These are phyloP conservation scores for Magnaporthiopsis incrustans DNA, from an alignment of 2,329 filamentous ascomycete species.

Conservation along the genomic window DNA sequence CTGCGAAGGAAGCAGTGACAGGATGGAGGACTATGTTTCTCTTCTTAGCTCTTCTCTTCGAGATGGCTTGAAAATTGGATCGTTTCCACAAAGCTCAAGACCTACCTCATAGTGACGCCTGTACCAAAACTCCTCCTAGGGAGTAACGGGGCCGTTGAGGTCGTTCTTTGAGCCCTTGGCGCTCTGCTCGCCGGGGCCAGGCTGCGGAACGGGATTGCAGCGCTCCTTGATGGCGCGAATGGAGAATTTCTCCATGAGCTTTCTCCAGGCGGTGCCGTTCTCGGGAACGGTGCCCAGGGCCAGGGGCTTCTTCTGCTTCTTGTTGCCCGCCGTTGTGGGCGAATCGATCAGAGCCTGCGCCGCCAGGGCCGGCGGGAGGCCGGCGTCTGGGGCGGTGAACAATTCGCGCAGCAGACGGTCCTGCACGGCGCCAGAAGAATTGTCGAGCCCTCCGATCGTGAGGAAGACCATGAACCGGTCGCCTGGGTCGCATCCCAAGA, in stretches of 20 bases:
- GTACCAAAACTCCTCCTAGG: neutral
- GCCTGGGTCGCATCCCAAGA: conserved; percentile 11
- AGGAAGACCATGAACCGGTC: conserved; percentile 12
- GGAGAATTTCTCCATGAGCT: conserved; percentile 11
- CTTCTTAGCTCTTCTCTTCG: too few species aligned
- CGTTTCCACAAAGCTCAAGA: neutral
- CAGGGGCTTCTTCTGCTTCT: neutral
- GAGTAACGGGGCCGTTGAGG: neutral
- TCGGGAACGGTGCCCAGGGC: neutral
- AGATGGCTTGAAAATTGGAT: too few species aligned
- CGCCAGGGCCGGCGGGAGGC: too few species aligned
- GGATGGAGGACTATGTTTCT: neutral
- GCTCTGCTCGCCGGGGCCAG: neutral
- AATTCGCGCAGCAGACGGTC: conserved; percentile 7
- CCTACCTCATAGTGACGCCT: neutral
- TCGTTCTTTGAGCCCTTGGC: neutral
- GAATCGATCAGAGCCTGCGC: too few species aligned
- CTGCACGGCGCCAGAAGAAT: conserved; percentile 9
- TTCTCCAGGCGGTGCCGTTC: conserved; percentile 8
- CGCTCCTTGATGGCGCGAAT: conserved; percentile 1
- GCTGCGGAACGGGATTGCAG: neutral
- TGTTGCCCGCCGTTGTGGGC: neutral
- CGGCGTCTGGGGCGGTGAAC: neutral
- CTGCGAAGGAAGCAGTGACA: neutral
- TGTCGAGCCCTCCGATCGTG: conserved; percentile 11